phyloP scores from a whole-genome alignment of 208 protist species.

The Strigomonas culicis region DNA sequence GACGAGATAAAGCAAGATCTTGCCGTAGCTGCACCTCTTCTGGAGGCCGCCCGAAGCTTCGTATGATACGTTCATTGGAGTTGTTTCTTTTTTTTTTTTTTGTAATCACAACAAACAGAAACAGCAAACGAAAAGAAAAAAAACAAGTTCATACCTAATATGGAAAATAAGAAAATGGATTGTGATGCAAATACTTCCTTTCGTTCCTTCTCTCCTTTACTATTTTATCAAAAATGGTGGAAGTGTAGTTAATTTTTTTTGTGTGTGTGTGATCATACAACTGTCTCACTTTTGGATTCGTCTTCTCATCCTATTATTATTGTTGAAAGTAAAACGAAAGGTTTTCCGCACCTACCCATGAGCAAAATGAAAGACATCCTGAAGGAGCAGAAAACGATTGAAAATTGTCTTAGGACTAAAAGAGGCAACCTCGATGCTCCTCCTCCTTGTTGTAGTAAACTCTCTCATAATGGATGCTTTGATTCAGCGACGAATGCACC shows the following conservation, averaged over 20 bases:
- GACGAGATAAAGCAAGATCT: slow-evolving; percentile 39
- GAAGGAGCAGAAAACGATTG: slow-evolving; percentile 6
- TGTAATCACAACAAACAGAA: neutral
- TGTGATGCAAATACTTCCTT: too few species aligned
- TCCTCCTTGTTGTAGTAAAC: too few species aligned
- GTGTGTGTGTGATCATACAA: too few species aligned
- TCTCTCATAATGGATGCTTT: slow-evolving; percentile 18
- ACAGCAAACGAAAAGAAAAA: too few species aligned
- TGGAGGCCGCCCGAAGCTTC: slow-evolving; percentile 41
- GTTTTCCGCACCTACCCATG: neutral
- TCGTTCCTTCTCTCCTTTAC: slow-evolving; percentile 14
- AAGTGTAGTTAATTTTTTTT: too few species aligned
- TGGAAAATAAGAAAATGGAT: too few species aligned
- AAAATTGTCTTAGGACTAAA: neutral
- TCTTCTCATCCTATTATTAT: slow-evolving; percentile 9
- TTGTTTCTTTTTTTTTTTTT: neutral
- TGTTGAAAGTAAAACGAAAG: slow-evolving; percentile 4
- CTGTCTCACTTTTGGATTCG: too few species aligned
- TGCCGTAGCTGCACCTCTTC: slow-evolving; percentile 23
- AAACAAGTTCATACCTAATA: too few species aligned
- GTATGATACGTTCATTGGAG: slow-evolving; percentile 19
- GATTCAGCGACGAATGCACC: neutral
- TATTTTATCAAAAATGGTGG: too few species aligned
- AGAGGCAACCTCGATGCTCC: too few species aligned
- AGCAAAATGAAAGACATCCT: neutral